phyloP scores from a whole-genome alignment of 805 yeast species.

The Candida tallmaniae region DNA sequence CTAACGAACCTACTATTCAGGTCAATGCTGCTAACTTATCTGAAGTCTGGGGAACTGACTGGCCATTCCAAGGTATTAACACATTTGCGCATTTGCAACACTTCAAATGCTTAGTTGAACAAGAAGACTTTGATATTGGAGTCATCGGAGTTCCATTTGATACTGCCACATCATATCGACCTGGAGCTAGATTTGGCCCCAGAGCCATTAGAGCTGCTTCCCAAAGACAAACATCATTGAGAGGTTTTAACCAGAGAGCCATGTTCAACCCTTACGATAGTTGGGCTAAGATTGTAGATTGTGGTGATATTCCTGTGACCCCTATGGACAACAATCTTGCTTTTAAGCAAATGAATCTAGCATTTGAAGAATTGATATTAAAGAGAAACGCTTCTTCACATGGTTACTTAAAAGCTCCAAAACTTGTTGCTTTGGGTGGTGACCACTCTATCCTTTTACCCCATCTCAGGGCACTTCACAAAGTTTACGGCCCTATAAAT shows the following conservation, averaged over 20 bases:
- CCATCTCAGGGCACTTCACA: slow-evolving; percentile 59
- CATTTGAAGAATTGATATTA: slow-evolving; percentile 52
- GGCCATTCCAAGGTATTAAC: slow-evolving; percentile 67
- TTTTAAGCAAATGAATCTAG: slow-evolving; percentile 49
- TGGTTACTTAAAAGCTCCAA: slow-evolving; percentile 41
- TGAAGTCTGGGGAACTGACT: slow-evolving; percentile 66
- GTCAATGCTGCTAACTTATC: slow-evolving; percentile 38
- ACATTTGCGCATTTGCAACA: slow-evolving; percentile 73
- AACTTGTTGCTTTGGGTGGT: slow-evolving; percentile 73
- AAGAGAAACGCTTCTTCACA: slow-evolving; percentile 25
- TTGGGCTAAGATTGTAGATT: slow-evolving; percentile 50
- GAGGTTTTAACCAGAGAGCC: slow-evolving; percentile 71
- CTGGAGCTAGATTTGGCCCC: slow-evolving; percentile 86
- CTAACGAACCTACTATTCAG: slow-evolving; percentile 1
- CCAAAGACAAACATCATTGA: slow-evolving; percentile 60
- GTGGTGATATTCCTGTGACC: slow-evolving; percentile 55
- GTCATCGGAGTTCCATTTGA: slow-evolving; percentile 80
- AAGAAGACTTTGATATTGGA: slow-evolving; percentile 60
- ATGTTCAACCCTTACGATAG: slow-evolving; percentile 46
- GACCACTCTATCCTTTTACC: slow-evolving; percentile 78
- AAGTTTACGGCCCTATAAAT: slow-evolving; percentile 61
- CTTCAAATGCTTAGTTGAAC: slow-evolving; percentile 50
- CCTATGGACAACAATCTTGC: slow-evolving; percentile 57
- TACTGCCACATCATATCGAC: slow-evolving; percentile 72
- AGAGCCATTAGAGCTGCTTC: slow-evolving; percentile 64